Percentiles rank a stretch among this genome's conserved stretches.
phyloP scores from a whole-genome alignment of 1,284 basidiomycete species.

The Cryptococcus deneoformans region DNA sequence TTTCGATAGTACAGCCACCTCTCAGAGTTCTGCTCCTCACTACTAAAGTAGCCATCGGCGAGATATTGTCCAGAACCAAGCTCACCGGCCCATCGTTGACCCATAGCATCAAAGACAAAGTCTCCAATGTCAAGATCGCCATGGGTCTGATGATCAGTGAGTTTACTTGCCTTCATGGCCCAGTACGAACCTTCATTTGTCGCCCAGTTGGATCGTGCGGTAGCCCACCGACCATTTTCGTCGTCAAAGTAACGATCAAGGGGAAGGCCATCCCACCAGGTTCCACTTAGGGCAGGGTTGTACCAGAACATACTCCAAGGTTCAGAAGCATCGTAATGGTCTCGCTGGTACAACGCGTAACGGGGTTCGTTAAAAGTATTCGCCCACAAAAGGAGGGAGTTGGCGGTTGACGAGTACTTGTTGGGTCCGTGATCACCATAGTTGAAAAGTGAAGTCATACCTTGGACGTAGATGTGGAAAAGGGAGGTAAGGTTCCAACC shows the following conservation, averaged over 20 bases:
- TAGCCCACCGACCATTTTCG: slow-evolving; percentile 72
- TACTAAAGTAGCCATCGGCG: slow-evolving; percentile 67
- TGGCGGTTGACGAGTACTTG: slow-evolving; percentile 62
- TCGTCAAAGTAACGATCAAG: slow-evolving; percentile 81
- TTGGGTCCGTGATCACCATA: slow-evolving; percentile 95
- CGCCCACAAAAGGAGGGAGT: slow-evolving; percentile 62
- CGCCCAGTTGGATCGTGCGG: slow-evolving; percentile 92
- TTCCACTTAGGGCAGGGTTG: slow-evolving; percentile 73
- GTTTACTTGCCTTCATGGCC: slow-evolving; percentile 80
- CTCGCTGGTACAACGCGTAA: slow-evolving; percentile 88
- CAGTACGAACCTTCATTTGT: slow-evolving; percentile 78
- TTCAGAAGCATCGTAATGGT: slow-evolving; percentile 82
- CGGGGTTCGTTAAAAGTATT: slow-evolving; percentile 64
- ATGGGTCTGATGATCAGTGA: slow-evolving; percentile 81
- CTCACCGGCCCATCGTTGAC: slow-evolving; percentile 94
- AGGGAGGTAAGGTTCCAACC: slow-evolving; percentile 71
- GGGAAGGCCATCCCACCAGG: slow-evolving; percentile 85
- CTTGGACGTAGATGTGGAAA: slow-evolving; percentile 88
- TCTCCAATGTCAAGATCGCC: slow-evolving; percentile 91
- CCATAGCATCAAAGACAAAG: slow-evolving; percentile 93
- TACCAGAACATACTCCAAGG: slow-evolving; percentile 99
- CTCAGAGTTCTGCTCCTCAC: slow-evolving; percentile 61
- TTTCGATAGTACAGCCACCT: slow-evolving; percentile 95
- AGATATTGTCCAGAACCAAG: slow-evolving; percentile 85
- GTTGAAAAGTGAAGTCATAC: slow-evolving; percentile 83